Base-by-base conservation (phyloP, 2,329 filamentous ascomycete species). In the Escovopsis sp. region DNA sequence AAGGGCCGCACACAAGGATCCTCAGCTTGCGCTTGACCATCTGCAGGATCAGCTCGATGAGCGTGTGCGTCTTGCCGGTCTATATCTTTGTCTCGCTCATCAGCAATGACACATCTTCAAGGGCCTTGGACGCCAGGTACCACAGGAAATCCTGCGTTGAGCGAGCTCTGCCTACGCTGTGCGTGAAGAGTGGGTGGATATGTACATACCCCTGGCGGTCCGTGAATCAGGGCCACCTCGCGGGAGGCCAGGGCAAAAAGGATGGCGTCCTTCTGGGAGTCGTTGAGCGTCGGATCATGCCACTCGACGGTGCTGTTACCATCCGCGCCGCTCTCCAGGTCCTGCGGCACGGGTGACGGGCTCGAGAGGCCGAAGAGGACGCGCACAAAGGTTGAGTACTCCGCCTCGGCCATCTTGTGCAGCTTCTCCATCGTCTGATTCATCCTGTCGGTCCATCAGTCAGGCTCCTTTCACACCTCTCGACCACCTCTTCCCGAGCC, bases 41-140 rank as follows among this genome's bases (percentile, higher is more conserved):
- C 51, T 98, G 90, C n/a, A 92, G 66, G 41, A 98, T 93, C 11
- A 98, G 66, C 56, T 98, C 90, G 40, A 98, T 88, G 27, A 98
- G 62, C 0, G 90, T 96, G 53, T 96, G 88, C 0, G 90, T 98
- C 57, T 98, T 98, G 33, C 90, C 90, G 0, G 90, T 98, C 65
- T 77, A 37, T 4, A 30, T 26, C 27, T 41, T 41, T 37, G 35
- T 34, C 18, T 19, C 12, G 8, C 18, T 19, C 12, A 6, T 16
- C 27, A 14, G 18, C 12, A 23, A 3, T 15, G 1, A 5, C 16
- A 18, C n/a, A 38, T 19, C 6, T 8, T 12, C 17, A 28, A 26
- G 23, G 12, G 18, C 31, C 23, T n/a, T n/a, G n/a, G n/a, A n/a
- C n/a, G n/a, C n/a, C n/a, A n/a, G n/a, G n/a, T n/a, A 19, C 15